Base-by-base conservation (phyloP, 2,329 filamentous ascomycete species). In the Epichloe sylvatica region DNA sequence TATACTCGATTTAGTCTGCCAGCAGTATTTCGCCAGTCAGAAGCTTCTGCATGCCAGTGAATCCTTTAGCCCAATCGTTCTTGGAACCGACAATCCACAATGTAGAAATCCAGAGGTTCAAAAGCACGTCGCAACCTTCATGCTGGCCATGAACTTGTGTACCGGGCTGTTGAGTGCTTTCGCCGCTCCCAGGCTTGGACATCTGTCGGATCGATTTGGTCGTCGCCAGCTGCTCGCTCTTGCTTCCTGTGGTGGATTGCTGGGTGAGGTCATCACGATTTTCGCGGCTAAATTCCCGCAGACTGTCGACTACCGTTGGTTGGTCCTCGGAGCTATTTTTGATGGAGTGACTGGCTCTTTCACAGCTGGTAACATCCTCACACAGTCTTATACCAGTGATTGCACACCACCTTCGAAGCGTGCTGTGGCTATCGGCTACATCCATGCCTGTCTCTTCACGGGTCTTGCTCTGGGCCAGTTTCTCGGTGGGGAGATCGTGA, bases 271-370 rank as follows among this genome's bases (percentile, higher is more conserved):
- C 39, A 74, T 94, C 52, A 88, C 84, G 5, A 86, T 95, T 51
- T 62, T 92, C 4, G 82, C 88, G 2, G 89, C 83, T 23, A 83
- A 76, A 53, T 89, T 79, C 57, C 84, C 89, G 0, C 80, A 89
- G 11, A 68, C 67, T 0, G 69, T 95, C 46, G 76, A 83, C 53
- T 86, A 94, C 59, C 81, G 84, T 49, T 85, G 86, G 77, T 70
- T 98, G 21, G 69, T 97, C 5, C 64, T 91, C 1, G 87, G 87
- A 9, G 78, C 82, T 36, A 72, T 86, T 9, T 72, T 90, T 43
- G 92, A 98, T 61, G 92, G 92, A 4, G 61, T 95, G 5, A 81
- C 81, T 9, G 92, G 92, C 7, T 95, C 90, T 0, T 95, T 96
- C 63, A 94, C 89, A 1, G 80, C 87, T 0, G 84, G 83, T 30